Percentiles rank a stretch among this genome's conserved stretches.
Evolutionary conservation across 1,139 yeast genomes (phyloP).

Genomic region (Eremothecium cymbalariae): DNA sequence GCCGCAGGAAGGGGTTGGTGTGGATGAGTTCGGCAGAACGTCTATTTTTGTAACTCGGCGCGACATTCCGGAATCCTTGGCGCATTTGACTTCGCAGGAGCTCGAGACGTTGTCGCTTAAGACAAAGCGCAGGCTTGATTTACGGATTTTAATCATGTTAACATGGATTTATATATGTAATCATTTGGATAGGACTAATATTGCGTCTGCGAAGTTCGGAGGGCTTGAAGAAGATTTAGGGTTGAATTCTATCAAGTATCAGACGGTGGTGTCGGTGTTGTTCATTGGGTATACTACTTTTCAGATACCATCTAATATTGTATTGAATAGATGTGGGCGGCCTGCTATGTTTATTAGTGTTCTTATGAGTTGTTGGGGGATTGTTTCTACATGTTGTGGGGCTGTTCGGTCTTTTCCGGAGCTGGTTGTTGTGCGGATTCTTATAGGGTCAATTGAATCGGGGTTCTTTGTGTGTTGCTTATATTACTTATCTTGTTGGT

Average conservation of each 20-base stretch:
- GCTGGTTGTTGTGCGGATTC: constrained; percentile 36
- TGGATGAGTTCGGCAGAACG: too few species aligned
- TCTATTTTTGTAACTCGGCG: constrained; percentile 13
- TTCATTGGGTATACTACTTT: constrained; percentile 45
- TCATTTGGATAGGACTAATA: constrained; percentile 44
- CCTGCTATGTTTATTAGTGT: constrained; percentile 32
- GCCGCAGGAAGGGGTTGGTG: too few species aligned
- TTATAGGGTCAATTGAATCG: constrained; percentile 45
- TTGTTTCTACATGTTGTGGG: constrained; percentile 40
- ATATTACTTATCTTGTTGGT: constrained; percentile 32
- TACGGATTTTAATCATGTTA: constrained; percentile 41
- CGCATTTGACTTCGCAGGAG: constrained; percentile 14
- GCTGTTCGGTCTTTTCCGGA: constrained; percentile 37
- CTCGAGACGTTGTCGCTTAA: constrained; percentile 33
- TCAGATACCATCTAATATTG: constrained; percentile 35
- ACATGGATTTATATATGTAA: constrained; percentile 41
- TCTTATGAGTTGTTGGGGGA: constrained; percentile 42
- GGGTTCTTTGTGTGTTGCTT: constrained; percentile 40
- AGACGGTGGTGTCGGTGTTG: constrained; percentile 40
- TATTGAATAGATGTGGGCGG: constrained; percentile 29
- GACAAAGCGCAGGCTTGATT: constrained; percentile 36
- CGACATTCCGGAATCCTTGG: constrained; percentile 15
- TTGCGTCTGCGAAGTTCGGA: constrained; percentile 44
- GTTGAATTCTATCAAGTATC: constrained; percentile 36
- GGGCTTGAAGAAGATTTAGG: constrained; percentile 35